Evolutionary conservation across 768 basidiomycete genomes (phyloP).

Genomic region (Collybia sordida): DNA sequence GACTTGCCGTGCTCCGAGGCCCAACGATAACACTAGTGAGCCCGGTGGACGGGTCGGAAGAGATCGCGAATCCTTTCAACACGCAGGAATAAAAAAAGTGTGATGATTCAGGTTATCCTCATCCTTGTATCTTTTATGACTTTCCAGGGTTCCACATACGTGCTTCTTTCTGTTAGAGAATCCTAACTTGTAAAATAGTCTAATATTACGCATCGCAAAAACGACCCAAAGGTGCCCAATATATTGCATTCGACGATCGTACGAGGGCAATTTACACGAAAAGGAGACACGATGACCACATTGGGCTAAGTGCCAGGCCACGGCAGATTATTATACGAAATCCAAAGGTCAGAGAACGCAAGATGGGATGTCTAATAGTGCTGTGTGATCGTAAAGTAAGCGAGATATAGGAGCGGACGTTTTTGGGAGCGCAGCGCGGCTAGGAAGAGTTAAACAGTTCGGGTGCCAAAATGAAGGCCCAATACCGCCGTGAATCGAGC

Average conservation of each 20-base stretch:
- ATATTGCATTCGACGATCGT: neutral
- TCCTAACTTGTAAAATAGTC: too few species aligned
- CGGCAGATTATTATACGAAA: slow-evolving; percentile 1
- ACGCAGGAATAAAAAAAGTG: slow-evolving; percentile 59
- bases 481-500: too few species aligned
- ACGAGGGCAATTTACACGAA: neutral
- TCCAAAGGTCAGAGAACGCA: slow-evolving; percentile 4
- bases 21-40: slow-evolving; percentile 93
- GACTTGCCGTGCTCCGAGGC: slow-evolving; percentile 88
- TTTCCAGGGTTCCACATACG: too few species aligned
- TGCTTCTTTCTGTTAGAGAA: too few species aligned
- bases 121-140: too few species aligned
- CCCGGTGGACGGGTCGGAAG: slow-evolving; percentile 93
- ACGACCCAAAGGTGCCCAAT: too few species aligned
- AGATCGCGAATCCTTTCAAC: slow-evolving; percentile 88
- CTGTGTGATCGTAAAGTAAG: neutral
- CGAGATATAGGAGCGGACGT: too few species aligned
- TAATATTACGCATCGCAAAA: too few species aligned
- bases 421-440: too few species aligned
- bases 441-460: too few species aligned
- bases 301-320: neutral
- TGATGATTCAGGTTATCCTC: too few species aligned
- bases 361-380: neutral
- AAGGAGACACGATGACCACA: neutral
- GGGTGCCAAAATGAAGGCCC: too few species aligned